Evolutionary conservation across 345 rosid genomes (phyloP), one percentile per base, ranked within the genome.

Genomic region (Chamaenerion angustifolium): DNA sequence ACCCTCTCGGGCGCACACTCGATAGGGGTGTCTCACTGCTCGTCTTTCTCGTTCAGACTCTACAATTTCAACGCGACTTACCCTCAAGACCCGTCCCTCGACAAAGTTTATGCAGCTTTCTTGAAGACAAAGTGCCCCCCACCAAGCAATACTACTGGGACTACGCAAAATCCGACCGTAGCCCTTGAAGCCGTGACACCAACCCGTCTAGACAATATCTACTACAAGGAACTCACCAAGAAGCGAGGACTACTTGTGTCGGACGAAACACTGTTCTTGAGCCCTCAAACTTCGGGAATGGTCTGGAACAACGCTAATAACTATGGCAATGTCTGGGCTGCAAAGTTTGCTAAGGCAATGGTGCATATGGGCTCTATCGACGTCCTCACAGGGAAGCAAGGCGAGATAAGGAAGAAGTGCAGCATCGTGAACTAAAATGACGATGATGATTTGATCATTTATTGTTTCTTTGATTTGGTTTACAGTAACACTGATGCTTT

Each of bases 1-100:
- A 57, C 53, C 1, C 69, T 68, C 48, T 64, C 69, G 2, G 66
- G 73, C 4, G 69, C 63, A 4, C 69, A 59, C 61, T 51, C 59
- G 0, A 43, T 64, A 12, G 73, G 66, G 31, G 19, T 43, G 10
- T 48, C 73, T 1, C 65, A 13, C 10, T 68, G 73, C 56, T 57
- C 55, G 13, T 42, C 47, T 8, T 64, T 57, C 56, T 42, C 65
- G 7, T 14, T 17, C 13, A 51, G 69, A 7, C 63, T 64, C 44
- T 49, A 63, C 50, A 54, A 46, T 4, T 14, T 17, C 54, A 48
- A 41, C 48, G 4, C 1, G 25, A 48, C 41, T 12, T 11, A 42
- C 14, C 19, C 62, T 42, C 21, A 41, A 37, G 72, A 63, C 45
- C 64, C 57, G 16, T 51, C 51, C 1, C 16, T 56, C 37, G 54